Base-by-base conservation (phyloP, 2,329 filamentous ascomycete species). In the Curvularia sp. region DNA sequence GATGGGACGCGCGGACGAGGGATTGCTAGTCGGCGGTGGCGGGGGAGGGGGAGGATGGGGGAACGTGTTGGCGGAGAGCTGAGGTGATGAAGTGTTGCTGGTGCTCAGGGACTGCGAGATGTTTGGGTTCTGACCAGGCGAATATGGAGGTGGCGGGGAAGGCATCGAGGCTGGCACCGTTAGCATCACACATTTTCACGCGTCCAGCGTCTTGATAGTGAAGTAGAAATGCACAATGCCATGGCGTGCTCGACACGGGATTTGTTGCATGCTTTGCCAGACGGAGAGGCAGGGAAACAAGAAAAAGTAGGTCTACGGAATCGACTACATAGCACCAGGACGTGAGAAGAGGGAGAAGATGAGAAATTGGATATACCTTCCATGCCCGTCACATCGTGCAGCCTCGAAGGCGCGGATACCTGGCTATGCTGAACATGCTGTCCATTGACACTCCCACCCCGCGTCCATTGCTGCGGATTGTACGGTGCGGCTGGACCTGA, bases 381-480 rank as follows among this genome's bases (percentile, higher is more conserved):
- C 80, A 81, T 82, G 52, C 79, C 81, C 18, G 79, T 81, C 8
- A 78, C 62, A 31, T 81, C 79, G 55, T 72, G 65, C 18, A 76
- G 73, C 39, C 75, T 73, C 20, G 51, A 61, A 39, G 67, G 69
- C 49, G 67, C 71, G 49, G 61, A 66, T 61, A 63, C 66, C 54
- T 72, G 73, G 55, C 58, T 67, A 58, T 77, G 69, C 28, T 74
- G 74, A 20, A 76, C 63, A 67, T 77, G 74, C 55, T 70, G 68
- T 20, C 78, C 80, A 58, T 75, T 74, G 8, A 75, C 67, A 49
- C 75, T 73, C 15, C 71, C 76, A 54, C 69, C 69, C 58, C 78
- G 75, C 64, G 72, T 76, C 81, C 81, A 83, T 77, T 83, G 80
- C 66, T 79, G 78, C 35, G 81, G 81, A 66, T 83, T 82, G 73